Base-by-base conservation (phyloP, 2,329 filamentous ascomycete species). In the Phyllosticta citriasiana region DNA sequence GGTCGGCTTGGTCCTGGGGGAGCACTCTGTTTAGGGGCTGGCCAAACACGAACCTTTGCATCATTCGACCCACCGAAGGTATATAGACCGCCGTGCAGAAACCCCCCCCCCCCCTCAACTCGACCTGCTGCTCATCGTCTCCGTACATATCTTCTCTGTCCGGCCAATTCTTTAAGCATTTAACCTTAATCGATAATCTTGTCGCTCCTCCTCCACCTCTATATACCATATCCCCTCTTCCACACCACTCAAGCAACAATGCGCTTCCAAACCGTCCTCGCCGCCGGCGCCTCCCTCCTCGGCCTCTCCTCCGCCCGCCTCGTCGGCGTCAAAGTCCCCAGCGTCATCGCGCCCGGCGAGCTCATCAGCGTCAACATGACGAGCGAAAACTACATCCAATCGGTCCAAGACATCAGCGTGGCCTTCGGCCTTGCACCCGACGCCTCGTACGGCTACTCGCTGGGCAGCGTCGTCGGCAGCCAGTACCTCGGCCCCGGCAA, bases 381-480 rank as follows among this genome's bases (percentile, higher is more conserved):
- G 52, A 75, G 73, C 53, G 68, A 74, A 55, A 72, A 73, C 69
- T 79, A 78, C 70, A 76, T 78, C 67, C 78, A 80, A 67, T 60
- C 69, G 57, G 74, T 78, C 30, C 67, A 72, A 64, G 78, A 81
- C 63, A 68, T 80, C 2, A 72, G 77, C 58, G 72, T 79, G 9
- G 76, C 74, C 27, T 78, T 78, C 64, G 78, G 78, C 47, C 74
- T 71, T 63, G 57, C 64, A 3, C 55, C 66, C 1, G 62, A 65
- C 1, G 58, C 64, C 1, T 67, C 72, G 65, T 72, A 64, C 63
- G 66, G 66, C 0, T 61, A 62, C 8, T 65, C 66, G 4, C 66
- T 78, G 0, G 76, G 76, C 19, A 57, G 26, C 1, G 67, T 71
- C 26, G 27, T 68, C 1, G 64, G 64, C 14, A 73, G 70, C 0